A percentile compares a stretch with the other conserved stretches of the same genome.
phyloP scores from a whole-genome alignment of 177 flowering plant genomes.

The Tripterygium wilfordii region DNA sequence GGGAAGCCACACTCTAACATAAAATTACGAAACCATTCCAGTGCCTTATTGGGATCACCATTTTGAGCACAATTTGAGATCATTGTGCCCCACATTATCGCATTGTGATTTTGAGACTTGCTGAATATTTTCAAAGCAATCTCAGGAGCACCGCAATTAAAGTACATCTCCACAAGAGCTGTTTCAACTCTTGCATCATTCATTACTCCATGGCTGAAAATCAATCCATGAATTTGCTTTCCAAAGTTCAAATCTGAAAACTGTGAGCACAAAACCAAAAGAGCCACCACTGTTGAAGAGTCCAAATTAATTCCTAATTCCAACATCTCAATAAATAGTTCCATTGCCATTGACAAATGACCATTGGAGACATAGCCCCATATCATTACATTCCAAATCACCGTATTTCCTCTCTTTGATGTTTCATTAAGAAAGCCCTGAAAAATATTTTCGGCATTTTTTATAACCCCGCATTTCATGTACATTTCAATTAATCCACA shows the following conservation, averaged over 20 bases:
- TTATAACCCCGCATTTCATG: constrained; percentile 36
- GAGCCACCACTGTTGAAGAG: constrained; percentile 29
- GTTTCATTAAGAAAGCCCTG: constrained; percentile 6
- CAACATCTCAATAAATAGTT: constrained; percentile 26
- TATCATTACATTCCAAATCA: constrained; percentile 46
- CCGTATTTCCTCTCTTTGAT: constrained; percentile 17
- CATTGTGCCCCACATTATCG: constrained; percentile 39
- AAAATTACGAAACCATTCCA: constrained; percentile 25
- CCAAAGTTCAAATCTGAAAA: constrained; percentile 21
- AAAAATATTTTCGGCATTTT: constrained; percentile 27
- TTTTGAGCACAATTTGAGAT: constrained; percentile 28
- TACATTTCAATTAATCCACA: constrained; percentile 43
- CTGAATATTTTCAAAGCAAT: constrained; percentile 27
- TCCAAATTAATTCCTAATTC: constrained; percentile 21
- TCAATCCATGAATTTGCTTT: constrained; percentile 29
- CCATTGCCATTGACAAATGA: constrained; percentile 20
- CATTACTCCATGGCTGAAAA: constrained; percentile 17
- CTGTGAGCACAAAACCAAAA: constrained; percentile 28
- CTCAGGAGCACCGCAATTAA: constrained; percentile 31
- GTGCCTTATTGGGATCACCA: constrained; percentile 16
- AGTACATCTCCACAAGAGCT: constrained; percentile 41
- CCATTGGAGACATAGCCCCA: constrained; percentile 31
- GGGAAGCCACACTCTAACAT: constrained; percentile 16
- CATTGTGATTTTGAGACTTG: constrained; percentile 17
- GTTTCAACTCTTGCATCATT: constrained; percentile 29